phyloP scores from a whole-genome alignment of 352 stramenopile species.

The Phytophthora hibernalis region DNA sequence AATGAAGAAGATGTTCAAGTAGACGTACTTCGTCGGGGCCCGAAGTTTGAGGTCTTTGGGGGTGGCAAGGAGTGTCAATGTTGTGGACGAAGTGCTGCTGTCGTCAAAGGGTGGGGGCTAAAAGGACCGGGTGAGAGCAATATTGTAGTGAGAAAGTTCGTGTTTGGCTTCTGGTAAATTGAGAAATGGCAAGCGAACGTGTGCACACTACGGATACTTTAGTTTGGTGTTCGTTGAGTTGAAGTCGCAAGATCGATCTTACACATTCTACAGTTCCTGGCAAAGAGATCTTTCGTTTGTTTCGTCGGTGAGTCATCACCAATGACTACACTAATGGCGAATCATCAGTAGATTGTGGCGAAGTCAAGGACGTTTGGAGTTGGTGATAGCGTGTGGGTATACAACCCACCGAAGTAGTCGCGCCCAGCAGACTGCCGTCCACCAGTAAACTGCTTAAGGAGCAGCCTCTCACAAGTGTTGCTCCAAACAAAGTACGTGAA shows the following conservation, averaged over 20 bases:
- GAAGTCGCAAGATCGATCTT: not conserved
- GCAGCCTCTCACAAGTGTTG: no score
- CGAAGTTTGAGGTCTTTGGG: no score
- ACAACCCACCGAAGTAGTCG: no score
- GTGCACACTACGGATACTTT: not conserved
- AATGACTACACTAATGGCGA: no score
- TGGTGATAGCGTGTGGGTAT: no score
- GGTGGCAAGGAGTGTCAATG: not conserved
- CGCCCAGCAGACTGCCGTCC: no score
- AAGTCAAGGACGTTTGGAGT: no score
- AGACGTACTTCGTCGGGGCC: not conserved
- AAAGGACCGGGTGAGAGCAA: not conserved
- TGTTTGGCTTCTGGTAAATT: conserved; percentile 4
- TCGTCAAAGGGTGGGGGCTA: not conserved
- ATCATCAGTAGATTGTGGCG: no score
- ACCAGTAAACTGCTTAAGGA: no score
- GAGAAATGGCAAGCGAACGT: not conserved
- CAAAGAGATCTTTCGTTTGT: no score
- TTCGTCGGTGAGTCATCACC: no score
- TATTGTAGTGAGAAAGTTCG: conserved; percentile 3
- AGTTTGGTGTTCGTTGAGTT: not conserved
- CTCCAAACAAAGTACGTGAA: no score
- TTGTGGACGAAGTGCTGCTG: not conserved
- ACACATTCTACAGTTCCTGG: not conserved
- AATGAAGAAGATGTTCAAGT: conserved; percentile 63